phyloP scores from a whole-genome alignment of 2,329 filamentous ascomycete species.

The Talaromyces sp. region DNA sequence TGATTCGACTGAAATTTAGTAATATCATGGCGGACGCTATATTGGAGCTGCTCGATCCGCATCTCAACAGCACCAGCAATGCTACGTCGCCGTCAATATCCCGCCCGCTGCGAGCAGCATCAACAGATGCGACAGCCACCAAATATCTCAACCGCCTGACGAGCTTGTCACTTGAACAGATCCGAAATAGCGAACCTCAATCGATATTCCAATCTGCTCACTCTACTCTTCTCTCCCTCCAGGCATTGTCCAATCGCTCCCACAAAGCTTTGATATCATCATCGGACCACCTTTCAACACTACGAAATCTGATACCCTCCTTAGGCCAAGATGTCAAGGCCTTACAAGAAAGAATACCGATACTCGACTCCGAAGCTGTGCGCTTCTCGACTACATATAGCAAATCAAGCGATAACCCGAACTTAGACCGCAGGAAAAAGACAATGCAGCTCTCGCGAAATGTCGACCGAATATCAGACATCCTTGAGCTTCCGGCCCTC shows the following conservation, averaged over 20 bases:
- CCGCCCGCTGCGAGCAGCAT: slow-evolving; percentile 37
- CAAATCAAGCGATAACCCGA: slow-evolving; percentile 66
- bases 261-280: slow-evolving; percentile 82
- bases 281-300: slow-evolving; percentile 70
- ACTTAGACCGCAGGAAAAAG: slow-evolving; percentile 72
- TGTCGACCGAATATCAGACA: slow-evolving; percentile 82
- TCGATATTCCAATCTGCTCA: slow-evolving; percentile 78
- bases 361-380: slow-evolving; percentile 74
- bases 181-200: slow-evolving; percentile 73
- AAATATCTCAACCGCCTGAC: slow-evolving; percentile 76
- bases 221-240: slow-evolving; percentile 76
- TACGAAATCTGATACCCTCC: slow-evolving; percentile 68
- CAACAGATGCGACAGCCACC: slow-evolving; percentile 48
- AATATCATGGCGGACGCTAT: slow-evolving; percentile 66
- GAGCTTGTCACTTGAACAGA: slow-evolving; percentile 69
- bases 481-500: slow-evolving; percentile 83
- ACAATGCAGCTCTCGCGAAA: slow-evolving; percentile 81
- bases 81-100: slow-evolving; percentile 29
- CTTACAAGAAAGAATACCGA: slow-evolving; percentile 70
- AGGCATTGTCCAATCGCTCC: slow-evolving; percentile 84
- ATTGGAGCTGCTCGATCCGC: slow-evolving; percentile 68
- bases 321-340: slow-evolving; percentile 65
- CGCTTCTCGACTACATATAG: slow-evolving; percentile 81
- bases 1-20: background rate
- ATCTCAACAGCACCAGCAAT: slow-evolving; percentile 48